Evolutionary conservation across 257 asterid species (phyloP), one percentile per base, ranked within the genome.

Genomic region (Eucommia ulmoides): DNA sequence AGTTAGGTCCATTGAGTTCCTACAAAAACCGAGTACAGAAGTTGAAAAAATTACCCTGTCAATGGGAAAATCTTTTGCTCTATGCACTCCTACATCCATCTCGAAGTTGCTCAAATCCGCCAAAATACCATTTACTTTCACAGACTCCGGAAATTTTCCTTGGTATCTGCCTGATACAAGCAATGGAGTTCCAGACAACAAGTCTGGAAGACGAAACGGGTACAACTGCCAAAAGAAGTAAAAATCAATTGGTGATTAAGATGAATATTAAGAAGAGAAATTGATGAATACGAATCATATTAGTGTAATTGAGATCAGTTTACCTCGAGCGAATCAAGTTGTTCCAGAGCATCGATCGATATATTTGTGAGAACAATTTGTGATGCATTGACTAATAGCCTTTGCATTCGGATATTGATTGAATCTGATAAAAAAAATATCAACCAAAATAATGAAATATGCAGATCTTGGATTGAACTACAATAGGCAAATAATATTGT

Each of bases 301-400:
- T n/a, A n/a, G n/a, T n/a, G n/a, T n/a, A n/a, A n/a, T n/a, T n/a
- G n/a, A n/a, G n/a, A n/a, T n/a, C n/a, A n/a, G n/a, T n/a, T n/a
- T n/a, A 88, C 97, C 92, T 88, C 95, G 16, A 84, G 70, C 22
- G 95, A 84, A 68, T 77, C 87, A 16, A 88, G 81, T 62, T 72
- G 54, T 57, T 63, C 66, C 41, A 81, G 74, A 54, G 84, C 81
- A 46, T 70, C 85, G 24, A 81, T 26, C 16, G 54, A 66, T 58
- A 88, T 53, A 51, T 84, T 88, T 21, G 87, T 75, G 3, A 88
- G 69, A 52, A 81, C 61, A 62, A 84, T 62, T 22, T 88, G 76
- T 53, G 80, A 75, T 51, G 87, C 91, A 50, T 59, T 66, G 19
- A 58, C 60, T 59, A 88, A 64, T 41, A 81, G 69, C 64, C 83